A percentile compares a stretch with the other conserved stretches of the same genome.
phyloP scores from a whole-genome alignment of 2,329 filamentous ascomycete species.

The Stagonosporopsis rhizophila region DNA sequence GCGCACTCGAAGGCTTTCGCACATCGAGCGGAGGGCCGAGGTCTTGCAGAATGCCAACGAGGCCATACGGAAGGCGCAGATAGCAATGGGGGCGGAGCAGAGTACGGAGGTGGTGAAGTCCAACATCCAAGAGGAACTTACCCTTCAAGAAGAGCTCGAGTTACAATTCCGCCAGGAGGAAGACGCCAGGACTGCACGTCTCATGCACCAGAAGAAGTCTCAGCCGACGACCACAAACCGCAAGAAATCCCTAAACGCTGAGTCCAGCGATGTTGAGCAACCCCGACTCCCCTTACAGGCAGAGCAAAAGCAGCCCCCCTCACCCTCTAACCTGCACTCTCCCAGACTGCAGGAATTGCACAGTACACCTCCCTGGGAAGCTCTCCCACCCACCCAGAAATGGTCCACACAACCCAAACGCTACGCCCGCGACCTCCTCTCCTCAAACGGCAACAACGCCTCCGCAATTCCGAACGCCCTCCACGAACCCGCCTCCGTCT shows the following conservation, averaged over 20 bases:
- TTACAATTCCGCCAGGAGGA: neutral
- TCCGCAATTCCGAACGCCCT: neutral
- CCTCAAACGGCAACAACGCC: neutral
- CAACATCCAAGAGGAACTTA: neutral
- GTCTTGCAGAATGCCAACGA: neutral
- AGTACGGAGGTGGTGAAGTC: neutral
- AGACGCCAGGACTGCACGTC: neutral
- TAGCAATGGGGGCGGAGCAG: neutral
- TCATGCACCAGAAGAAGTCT: neutral
- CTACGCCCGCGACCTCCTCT: neutral
- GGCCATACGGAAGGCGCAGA: neutral
- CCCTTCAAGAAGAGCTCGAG: neutral
- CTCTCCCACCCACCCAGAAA: neutral
- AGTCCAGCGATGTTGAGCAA: neutral
- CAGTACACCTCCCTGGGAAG: no score
- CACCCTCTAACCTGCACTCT: neutral
- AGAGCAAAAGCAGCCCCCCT: neutral
- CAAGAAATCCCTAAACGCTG: neutral
- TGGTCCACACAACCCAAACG: conserved; percentile 3
- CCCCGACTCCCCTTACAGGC: neutral
- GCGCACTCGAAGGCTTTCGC: neutral
- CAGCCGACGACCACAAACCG: neutral
- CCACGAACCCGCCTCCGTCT: conserved; percentile 33
- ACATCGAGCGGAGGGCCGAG: no score
- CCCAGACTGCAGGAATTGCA: no score